These are phyloP conservation scores for Tricholoma sp. DNA, from an alignment of 768 basidiomycete species.

Conservation along the genomic window DNA sequence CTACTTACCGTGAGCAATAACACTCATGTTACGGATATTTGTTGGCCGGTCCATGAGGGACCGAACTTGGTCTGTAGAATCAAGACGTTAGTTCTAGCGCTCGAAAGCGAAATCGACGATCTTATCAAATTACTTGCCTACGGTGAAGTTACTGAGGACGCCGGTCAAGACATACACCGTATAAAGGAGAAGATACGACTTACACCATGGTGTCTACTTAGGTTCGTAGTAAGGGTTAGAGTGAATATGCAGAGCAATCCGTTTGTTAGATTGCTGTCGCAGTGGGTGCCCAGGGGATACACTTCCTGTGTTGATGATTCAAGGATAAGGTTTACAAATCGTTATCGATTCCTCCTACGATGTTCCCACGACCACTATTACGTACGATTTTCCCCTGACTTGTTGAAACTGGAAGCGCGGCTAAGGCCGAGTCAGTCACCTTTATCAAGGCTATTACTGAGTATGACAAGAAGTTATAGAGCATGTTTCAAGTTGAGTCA, in stretches of 20 bases:
- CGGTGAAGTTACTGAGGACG: conserved; percentile 76
- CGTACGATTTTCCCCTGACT: too few relatives aligned
- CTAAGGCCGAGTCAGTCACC: too few relatives aligned
- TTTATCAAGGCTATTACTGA: too few relatives aligned
- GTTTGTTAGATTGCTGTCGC: conserved; percentile 25
- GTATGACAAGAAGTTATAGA: too few relatives aligned
- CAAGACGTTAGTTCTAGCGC: background rate
- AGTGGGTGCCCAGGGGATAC: background rate
- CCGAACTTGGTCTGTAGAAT: conserved; percentile 72
- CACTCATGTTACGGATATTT: conserved; percentile 94
- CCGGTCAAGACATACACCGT: conserved; percentile 22
- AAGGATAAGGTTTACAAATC: conserved; percentile 30
- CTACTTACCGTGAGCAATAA: conserved; percentile 80
- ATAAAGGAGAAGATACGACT: conserved; percentile 27
- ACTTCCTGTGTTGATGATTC: conserved; percentile 27
- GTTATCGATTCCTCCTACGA: background rate
- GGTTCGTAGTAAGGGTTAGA: conserved; percentile 19
- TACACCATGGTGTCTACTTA: conserved; percentile 77
- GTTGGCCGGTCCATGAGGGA: conserved; percentile 84
- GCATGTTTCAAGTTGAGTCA: too few relatives aligned
- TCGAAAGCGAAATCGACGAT: background rate
- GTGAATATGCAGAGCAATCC: conserved; percentile 20
- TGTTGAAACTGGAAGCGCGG: too few relatives aligned
- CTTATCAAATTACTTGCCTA: conserved; percentile 49
- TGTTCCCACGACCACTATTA: background rate